Conservation (phyloP, 192 early-diverging fungal species). For the Linnemannia hyalina region DNA sequence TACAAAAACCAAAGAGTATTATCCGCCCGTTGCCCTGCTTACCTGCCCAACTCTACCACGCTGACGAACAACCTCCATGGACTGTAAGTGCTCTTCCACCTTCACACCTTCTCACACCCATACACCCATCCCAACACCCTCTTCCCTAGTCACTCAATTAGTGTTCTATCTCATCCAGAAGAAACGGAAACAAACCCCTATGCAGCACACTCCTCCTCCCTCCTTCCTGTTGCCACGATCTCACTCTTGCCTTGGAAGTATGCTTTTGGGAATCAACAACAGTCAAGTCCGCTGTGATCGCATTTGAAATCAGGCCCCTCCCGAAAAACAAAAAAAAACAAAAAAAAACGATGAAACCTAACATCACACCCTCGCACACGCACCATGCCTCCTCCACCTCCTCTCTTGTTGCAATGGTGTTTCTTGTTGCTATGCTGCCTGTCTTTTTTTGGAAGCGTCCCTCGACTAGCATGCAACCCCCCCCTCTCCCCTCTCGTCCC, state of each 20-base stretch:
- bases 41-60: background rate
- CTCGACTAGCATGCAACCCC: background rate
- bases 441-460: background rate
- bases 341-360: constrained; percentile 1
- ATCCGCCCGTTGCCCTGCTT: background rate
- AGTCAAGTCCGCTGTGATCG: background rate
- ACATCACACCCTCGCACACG: background rate
- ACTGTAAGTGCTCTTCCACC: constrained; percentile 16
- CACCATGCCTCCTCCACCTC: background rate
- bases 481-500: background rate
- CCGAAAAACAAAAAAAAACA: no score
- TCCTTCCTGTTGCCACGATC: background rate
- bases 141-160: background rate
- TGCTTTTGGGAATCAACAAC: background rate
- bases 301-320: background rate
- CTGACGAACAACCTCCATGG: constrained; percentile 5
- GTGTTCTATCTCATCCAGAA: background rate
- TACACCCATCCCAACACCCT: background rate
- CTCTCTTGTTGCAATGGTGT: background rate
- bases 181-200: background rate
- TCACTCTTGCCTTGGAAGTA: background rate
- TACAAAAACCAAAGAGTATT: background rate
- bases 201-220: background rate
- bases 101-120: background rate
- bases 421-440: background rate